Evolutionary conservation across 805 yeast genomes (phyloP).

Genomic region (Ascoidea rubescens): DNA sequence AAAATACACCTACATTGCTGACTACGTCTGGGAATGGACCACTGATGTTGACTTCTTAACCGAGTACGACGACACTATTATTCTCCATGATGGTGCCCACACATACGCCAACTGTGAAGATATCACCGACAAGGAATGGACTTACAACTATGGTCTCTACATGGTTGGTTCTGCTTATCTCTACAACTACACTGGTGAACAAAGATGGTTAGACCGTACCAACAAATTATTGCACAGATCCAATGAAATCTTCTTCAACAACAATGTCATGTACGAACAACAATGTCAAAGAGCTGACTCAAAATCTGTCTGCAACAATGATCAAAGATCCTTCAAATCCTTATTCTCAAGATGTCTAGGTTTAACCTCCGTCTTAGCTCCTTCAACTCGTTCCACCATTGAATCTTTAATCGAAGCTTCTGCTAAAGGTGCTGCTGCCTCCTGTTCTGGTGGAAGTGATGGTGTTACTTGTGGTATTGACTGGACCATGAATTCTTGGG

Average conservation of each 20-base stretch:
- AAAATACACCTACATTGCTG: constrained; percentile 48
- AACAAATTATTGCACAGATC: constrained; percentile 30
- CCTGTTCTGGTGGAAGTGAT: constrained; percentile 66
- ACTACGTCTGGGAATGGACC: constrained; percentile 55
- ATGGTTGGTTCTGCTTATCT: constrained; percentile 59
- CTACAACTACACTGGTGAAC: constrained; percentile 41
- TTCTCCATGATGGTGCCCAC: constrained; percentile 46
- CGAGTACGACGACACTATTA: constrained; percentile 17
- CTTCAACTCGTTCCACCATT: constrained; percentile 30
- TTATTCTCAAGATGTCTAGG: constrained; percentile 53
- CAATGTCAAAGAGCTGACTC: constrained; percentile 36
- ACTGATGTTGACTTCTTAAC: constrained; percentile 21
- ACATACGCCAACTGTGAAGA: constrained; percentile 32
- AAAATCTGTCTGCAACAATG: constrained; percentile 44
- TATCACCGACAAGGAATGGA: constrained; percentile 42
- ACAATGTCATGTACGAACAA: constrained; percentile 36
- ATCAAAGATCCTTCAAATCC: constrained; percentile 67
- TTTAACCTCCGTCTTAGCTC: constrained; percentile 39
- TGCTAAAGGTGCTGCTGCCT: constrained; percentile 53
- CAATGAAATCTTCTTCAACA: constrained; percentile 31
- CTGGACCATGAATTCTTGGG: constrained; percentile 50
- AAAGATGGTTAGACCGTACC: constrained; percentile 36
- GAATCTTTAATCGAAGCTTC: constrained; percentile 27
- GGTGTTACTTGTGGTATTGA: constrained; percentile 63
- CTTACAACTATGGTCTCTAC: constrained; percentile 57